Conservation (phyloP, 2,329 filamentous ascomycete species). For the Pyrenophora graminea region DNA sequence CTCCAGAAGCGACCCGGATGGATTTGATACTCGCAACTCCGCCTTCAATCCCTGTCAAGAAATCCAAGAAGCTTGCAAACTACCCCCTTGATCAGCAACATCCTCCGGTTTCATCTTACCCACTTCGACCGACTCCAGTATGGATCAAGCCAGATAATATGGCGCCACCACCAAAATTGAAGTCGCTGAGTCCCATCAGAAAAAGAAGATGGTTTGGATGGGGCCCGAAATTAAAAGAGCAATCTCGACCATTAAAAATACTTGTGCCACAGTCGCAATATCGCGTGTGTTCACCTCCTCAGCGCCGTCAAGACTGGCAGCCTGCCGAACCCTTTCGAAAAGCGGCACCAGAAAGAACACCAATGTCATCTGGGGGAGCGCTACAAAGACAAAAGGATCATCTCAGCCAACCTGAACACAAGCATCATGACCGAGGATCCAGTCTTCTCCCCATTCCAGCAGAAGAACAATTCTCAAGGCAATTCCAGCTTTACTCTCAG, state of each 20-base stretch:
- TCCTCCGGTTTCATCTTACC: slow-evolving; percentile 31
- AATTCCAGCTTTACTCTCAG: background rate
- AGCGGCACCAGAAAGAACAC: slow-evolving; percentile 24
- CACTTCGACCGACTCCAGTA: slow-evolving; percentile 26
- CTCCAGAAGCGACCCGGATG: slow-evolving; percentile 4
- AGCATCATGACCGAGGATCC: background rate
- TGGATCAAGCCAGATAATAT: slow-evolving; percentile 28
- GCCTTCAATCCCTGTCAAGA: slow-evolving; percentile 4
- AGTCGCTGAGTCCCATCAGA: slow-evolving; percentile 3
- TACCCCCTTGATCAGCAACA: slow-evolving; percentile 27
- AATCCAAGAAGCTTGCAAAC: slow-evolving; percentile 11
- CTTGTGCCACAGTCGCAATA: background rate
- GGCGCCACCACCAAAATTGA: slow-evolving; percentile 16
- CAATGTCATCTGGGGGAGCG: slow-evolving; percentile 33
- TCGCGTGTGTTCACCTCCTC: slow-evolving; percentile 1
- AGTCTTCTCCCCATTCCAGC: slow-evolving; percentile 9
- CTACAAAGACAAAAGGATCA: slow-evolving; percentile 34
- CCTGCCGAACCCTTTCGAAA: slow-evolving; percentile 24
- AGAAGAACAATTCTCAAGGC: slow-evolving; percentile 4
- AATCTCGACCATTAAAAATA: background rate
- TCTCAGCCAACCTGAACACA: slow-evolving; percentile 13
- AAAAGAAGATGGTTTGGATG: slow-evolving; percentile 19
- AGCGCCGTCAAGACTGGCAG: slow-evolving; percentile 9
- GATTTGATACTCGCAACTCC: background rate
- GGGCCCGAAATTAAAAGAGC: slow-evolving; percentile 15